Evolutionary conservation across 2,329 filamentous ascomycete species (phyloP).

Genomic region (Fusarium sp.): DNA sequence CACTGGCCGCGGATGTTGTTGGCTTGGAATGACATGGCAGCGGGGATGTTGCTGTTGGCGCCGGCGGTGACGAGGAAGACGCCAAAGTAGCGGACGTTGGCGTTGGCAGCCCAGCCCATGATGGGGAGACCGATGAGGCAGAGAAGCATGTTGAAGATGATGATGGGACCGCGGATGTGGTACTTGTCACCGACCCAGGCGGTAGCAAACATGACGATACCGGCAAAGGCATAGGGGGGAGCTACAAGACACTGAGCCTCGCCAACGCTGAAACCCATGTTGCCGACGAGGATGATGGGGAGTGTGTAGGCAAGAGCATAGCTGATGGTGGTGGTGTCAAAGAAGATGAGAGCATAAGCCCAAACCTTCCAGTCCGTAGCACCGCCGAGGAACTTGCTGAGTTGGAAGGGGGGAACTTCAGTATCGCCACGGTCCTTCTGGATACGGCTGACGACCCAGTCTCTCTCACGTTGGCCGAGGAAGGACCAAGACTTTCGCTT

Average conservation of each 20-base stretch:
- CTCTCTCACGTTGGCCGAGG: slow-evolving; percentile 61
- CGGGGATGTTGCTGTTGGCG: slow-evolving; percentile 81
- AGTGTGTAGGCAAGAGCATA: slow-evolving; percentile 86
- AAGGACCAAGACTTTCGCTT: slow-evolving; percentile 64
- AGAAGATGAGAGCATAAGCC: slow-evolving; percentile 71
- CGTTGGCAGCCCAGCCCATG: slow-evolving; percentile 73
- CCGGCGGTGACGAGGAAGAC: slow-evolving; percentile 82
- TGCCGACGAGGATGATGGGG: slow-evolving; percentile 75
- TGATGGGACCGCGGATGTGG: slow-evolving; percentile 73
- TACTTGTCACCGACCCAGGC: slow-evolving; percentile 77
- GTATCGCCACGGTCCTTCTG: slow-evolving; percentile 69
- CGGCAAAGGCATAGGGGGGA: slow-evolving; percentile 75
- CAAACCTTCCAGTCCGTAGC: slow-evolving; percentile 69
- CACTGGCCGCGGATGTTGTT: slow-evolving; percentile 91
- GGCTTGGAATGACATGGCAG: slow-evolving; percentile 82
- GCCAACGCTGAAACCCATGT: slow-evolving; percentile 74
- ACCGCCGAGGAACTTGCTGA: slow-evolving; percentile 59
- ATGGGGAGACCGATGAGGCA: slow-evolving; percentile 77
- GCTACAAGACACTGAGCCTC: slow-evolving; percentile 78
- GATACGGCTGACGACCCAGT: slow-evolving; percentile 67
- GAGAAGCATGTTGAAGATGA: slow-evolving; percentile 74
- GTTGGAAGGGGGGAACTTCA: slow-evolving; percentile 64
- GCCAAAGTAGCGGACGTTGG: slow-evolving; percentile 76
- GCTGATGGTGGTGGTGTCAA: slow-evolving; percentile 76
- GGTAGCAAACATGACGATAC: slow-evolving; percentile 69